Evolutionary conservation across 1,284 basidiomycete species (phyloP).

Genomic region (Tremellales sp.): DNA sequence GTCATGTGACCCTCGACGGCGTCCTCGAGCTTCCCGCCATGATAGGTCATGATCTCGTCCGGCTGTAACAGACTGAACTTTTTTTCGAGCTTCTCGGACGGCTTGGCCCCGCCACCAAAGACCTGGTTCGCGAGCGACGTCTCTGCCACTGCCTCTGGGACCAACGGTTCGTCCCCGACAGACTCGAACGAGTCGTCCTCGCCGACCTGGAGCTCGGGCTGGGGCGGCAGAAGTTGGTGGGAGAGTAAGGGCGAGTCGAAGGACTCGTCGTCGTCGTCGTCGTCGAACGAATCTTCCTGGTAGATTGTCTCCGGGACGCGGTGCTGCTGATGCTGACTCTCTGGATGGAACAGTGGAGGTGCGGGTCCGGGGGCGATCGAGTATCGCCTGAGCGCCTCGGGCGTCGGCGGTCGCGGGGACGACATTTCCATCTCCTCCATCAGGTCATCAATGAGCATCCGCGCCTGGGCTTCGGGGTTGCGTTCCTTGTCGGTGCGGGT

Average conservation of each 20-base stretch:
- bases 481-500: slow-evolving; percentile 10
- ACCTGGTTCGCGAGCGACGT: slow-evolving; percentile 20
- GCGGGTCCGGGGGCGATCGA: slow-evolving; percentile 35
- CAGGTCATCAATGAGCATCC: slow-evolving; percentile 41
- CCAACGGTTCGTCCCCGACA: slow-evolving; percentile 2
- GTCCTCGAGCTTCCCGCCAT: slow-evolving; percentile 44
- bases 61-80: slow-evolving; percentile 34
- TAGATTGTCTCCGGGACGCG: slow-evolving; percentile 11
- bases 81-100: background rate
- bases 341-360: slow-evolving; percentile 10
- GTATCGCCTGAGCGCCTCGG: slow-evolving; percentile 36
- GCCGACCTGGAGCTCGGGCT: background rate
- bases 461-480: slow-evolving; percentile 57
- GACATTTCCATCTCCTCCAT: slow-evolving; percentile 37
- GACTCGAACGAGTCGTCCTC: slow-evolving; percentile 18
- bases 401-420: slow-evolving; percentile 31
- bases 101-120: slow-evolving; percentile 18
- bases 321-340: no score
- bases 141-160: background rate
- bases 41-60: slow-evolving; percentile 49
- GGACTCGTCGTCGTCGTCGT: no score
- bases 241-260: background rate
- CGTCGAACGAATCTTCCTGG: slow-evolving; percentile 25
- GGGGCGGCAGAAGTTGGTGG: background rate
- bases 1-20: no score